Evolutionary conservation across 495 filamentous ascomycete genomes (phyloP).

Genomic region (Hyphodiscus hymeniophilus): DNA sequence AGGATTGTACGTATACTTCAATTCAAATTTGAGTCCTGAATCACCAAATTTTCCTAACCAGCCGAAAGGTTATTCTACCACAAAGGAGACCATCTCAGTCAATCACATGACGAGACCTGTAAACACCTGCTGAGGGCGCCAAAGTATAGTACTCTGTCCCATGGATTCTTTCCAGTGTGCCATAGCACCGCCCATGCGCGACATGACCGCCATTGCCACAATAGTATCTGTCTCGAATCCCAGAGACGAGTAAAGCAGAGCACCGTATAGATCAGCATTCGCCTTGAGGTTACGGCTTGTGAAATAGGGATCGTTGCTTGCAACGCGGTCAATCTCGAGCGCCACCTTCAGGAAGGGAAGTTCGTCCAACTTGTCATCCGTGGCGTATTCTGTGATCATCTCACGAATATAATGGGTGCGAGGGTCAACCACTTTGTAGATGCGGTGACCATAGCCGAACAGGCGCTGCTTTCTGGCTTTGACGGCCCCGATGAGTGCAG

Average conservation of each 20-base stretch:
- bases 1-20: too few relatives aligned
- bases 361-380: slow-evolving; percentile 21
- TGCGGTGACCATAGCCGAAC: slow-evolving; percentile 53
- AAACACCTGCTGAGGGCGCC: background rate
- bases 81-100: too few relatives aligned
- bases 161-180: slow-evolving; percentile 28
- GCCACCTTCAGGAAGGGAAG: slow-evolving; percentile 43
- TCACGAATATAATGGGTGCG: slow-evolving; percentile 38
- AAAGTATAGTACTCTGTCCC: background rate
- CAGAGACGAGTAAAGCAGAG: slow-evolving; percentile 47
- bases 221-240: slow-evolving; percentile 24
- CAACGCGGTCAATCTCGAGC: slow-evolving; percentile 40
- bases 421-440: slow-evolving; percentile 47
- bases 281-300: slow-evolving; percentile 36
- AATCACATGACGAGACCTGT: too few relatives aligned
- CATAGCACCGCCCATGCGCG: slow-evolving; percentile 22
- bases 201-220: slow-evolving; percentile 23
- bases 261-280: slow-evolving; percentile 51
- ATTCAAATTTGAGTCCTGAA: too few relatives aligned
- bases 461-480: slow-evolving; percentile 43
- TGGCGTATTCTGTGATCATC: slow-evolving; percentile 35
- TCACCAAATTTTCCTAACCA: too few relatives aligned
- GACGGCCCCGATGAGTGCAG: slow-evolving; percentile 39
- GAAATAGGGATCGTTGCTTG: slow-evolving; percentile 45
- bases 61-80: too few relatives aligned